Evolutionary conservation across 1,284 basidiomycete genomes (phyloP), one percentile per base, ranked within the genome.

Genomic region (Austroboletus olivaceoglutinosus): DNA sequence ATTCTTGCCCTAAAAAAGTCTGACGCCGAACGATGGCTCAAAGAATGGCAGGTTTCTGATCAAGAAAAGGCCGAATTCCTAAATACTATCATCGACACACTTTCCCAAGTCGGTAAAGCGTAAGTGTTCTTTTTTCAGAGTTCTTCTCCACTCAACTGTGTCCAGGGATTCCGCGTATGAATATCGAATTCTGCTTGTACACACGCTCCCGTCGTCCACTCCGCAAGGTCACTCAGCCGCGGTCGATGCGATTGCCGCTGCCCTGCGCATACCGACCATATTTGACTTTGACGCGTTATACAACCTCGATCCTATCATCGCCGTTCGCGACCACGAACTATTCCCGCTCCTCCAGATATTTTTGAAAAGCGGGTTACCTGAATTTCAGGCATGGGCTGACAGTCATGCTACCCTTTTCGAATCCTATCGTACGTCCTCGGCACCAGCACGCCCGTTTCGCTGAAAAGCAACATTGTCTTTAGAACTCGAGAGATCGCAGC

Each of bases 221-320:
- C 67, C 76, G 16, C 67, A 74, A 12, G 73, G 80, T 23, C 72
- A 76, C 47, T 52, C 69, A 5, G 83, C 80, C 30, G 85, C 85
- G 2, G 60, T 86, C n/a, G 77, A 84, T 43, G 72, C 78, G 25
- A 82, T 91, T 51, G 76, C 81, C 12, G 72, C 82, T 15, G 85
- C 89, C 13, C 76, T 96, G 42, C 79, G 86, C 36, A 75, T 88
- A 33, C 83, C 88, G 6, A 73, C 75, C 27, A 70, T 88, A 51
- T 91, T 91, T 66, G 85, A 93, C 67, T 88, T 95, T 60, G 88
- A 93, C 61, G 70, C 85, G n/a, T 71, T 96, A 22, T 82, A 91
- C 73, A 86, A 84, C 54, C 73, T 89, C 18, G 85, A 91, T 54
- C 83, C 85, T 6, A 76, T 93, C 34, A 73, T 88, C 45, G 78